Percentiles rank a stretch among this genome's conserved stretches.
Conservation (phyloP, 2,329 filamentous ascomycete genomes). For the Pseudopyricularia cyperi region DNA sequence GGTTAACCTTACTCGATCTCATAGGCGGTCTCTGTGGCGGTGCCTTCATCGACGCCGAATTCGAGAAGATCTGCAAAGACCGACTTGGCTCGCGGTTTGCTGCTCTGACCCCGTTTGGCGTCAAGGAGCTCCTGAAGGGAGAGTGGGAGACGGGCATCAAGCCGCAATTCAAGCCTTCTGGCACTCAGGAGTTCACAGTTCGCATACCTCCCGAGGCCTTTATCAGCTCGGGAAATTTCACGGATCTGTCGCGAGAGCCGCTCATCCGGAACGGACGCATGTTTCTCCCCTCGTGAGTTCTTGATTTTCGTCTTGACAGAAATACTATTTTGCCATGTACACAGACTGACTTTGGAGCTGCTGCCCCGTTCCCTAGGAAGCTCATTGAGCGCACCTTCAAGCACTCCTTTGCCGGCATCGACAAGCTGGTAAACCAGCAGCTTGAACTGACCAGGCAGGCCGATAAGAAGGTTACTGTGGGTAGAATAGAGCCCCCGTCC, state of each 20-base stretch:
- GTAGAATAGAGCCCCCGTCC: constrained; percentile 17
- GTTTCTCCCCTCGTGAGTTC: neutral
- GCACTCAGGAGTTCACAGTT: constrained; percentile 4
- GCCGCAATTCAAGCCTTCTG: constrained; percentile 6
- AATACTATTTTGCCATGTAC: neutral
- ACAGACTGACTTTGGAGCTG: neutral
- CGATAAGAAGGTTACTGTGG: constrained; percentile 7
- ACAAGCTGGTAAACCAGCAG: constrained; percentile 13
- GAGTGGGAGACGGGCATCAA: constrained; percentile 16
- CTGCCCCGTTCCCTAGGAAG: neutral
- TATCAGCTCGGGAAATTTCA: neutral
- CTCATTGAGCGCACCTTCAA: neutral
- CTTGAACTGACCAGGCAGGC: constrained; percentile 5
- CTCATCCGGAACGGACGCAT: neutral
- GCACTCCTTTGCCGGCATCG: neutral
- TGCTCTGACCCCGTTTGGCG: neutral
- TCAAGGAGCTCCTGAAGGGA: constrained; percentile 5
- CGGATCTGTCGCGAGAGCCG: neutral
- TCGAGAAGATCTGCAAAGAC: constrained; percentile 14
- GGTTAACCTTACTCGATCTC: constrained; percentile 2
- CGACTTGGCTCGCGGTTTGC: constrained; percentile 9
- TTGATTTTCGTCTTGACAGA: too few relatives aligned
- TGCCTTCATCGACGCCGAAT: constrained; percentile 25
- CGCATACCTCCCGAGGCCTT: constrained; percentile 4
- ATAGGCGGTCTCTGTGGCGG: constrained; percentile 25